Evolutionary conservation across 345 rosid genomes (phyloP).

Genomic region (Salix udensis): DNA sequence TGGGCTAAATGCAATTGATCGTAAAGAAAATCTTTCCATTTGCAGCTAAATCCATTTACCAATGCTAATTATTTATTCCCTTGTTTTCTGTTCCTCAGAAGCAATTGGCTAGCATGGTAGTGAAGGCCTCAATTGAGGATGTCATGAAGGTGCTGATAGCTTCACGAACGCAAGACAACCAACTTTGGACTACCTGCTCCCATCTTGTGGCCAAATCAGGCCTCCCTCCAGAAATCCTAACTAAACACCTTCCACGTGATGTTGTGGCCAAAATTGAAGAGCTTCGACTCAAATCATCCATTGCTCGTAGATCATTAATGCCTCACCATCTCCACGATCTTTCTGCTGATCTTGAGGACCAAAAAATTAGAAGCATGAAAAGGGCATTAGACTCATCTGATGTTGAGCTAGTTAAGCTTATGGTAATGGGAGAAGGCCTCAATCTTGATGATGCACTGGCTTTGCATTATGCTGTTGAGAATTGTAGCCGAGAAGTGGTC

Average conservation of each 20-base stretch:
- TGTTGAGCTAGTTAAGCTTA: conserved; percentile 88
- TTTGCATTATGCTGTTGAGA: conserved; percentile 91
- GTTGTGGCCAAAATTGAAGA: conserved; percentile 92
- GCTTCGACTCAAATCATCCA: conserved; percentile 76
- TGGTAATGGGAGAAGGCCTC: conserved; percentile 99
- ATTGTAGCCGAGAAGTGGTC: conserved; percentile 94
- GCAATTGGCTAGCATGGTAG: conserved; percentile 91
- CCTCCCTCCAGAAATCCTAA: conserved; percentile 81
- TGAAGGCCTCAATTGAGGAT: conserved; percentile 95
- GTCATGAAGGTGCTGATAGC: conserved; percentile 95
- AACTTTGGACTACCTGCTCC: conserved; percentile 92
- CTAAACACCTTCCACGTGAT: conserved; percentile 85
- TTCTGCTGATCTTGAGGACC: conserved; percentile 77
- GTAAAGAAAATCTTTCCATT: neutral
- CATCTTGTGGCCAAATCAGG: conserved; percentile 97
- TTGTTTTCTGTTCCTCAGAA: conserved; percentile 46
- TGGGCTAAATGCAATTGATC: too few species aligned
- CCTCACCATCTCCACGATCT: conserved; percentile 57
- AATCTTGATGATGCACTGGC: conserved; percentile 93
- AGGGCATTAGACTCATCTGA: conserved; percentile 93
- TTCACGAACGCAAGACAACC: conserved; percentile 93
- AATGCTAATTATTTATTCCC: neutral
- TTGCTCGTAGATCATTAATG: conserved; percentile 60
- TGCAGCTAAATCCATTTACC: neutral
- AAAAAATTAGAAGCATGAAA: conserved; percentile 89